These are phyloP conservation scores for Ascocoryne sarcoides DNA, from an alignment of 2,329 filamentous ascomycete species.

Conservation along the genomic window DNA sequence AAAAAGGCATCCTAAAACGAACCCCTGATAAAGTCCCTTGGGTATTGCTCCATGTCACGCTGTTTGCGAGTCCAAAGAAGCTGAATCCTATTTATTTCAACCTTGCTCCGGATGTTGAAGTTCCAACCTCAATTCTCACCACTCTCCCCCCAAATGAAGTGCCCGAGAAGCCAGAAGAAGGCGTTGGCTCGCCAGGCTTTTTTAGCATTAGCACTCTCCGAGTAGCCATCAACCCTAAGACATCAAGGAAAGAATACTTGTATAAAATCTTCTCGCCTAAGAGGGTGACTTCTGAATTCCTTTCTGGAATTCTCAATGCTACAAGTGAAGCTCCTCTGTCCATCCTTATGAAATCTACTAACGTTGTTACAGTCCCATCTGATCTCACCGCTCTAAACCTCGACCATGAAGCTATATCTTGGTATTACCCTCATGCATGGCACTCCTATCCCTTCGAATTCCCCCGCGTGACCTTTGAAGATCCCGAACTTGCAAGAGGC, in stretches of 20 bases:
- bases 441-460: constrained; percentile 76
- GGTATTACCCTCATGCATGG: constrained; percentile 73
- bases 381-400: constrained; percentile 18
- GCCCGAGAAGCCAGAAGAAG: constrained; percentile 37
- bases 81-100: constrained; percentile 68
- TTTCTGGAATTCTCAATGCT: constrained; percentile 43
- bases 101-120: constrained; percentile 43
- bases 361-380: constrained; percentile 13
- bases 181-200: constrained; percentile 68
- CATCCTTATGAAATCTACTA: constrained; percentile 24
- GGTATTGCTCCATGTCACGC: constrained; percentile 76
- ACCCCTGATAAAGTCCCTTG: constrained; percentile 76
- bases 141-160: constrained; percentile 57
- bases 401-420: constrained; percentile 55
- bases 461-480: constrained; percentile 83
- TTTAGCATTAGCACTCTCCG: constrained; percentile 75
- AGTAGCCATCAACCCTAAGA: constrained; percentile 51
- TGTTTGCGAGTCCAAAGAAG: constrained; percentile 71
- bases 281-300: constrained; percentile 42
- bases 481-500: constrained; percentile 57
- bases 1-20: constrained; percentile 57
- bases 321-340: constrained; percentile 10
- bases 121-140: constrained; percentile 73
- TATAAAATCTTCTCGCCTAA: constrained; percentile 59
- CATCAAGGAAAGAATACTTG: constrained; percentile 43